These are phyloP conservation scores for Podospora pseudocomata DNA, from an alignment of 495 filamentous ascomycete species.

Conservation along the genomic window DNA sequence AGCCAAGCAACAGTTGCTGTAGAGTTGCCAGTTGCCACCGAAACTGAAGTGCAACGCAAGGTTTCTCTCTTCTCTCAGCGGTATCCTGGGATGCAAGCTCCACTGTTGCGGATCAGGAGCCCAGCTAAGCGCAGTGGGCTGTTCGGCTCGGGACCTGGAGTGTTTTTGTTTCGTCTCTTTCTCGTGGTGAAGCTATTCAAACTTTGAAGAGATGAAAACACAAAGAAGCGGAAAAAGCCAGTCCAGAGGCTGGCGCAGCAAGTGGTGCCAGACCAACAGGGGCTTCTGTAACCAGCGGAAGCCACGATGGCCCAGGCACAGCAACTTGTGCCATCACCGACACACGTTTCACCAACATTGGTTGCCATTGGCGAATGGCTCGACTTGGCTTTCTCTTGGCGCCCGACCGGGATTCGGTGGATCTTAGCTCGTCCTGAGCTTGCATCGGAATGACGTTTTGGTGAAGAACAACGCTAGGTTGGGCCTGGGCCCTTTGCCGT, in stretches of 20 bases:
- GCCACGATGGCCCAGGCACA: constrained; percentile 1
- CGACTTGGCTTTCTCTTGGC: not conserved
- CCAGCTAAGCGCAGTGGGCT: not conserved
- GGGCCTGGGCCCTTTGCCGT: too few relatives aligned
- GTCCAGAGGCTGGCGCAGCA: not conserved
- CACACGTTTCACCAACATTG: constrained; percentile 24
- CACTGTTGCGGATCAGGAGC: not conserved
- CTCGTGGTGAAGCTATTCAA: not conserved
- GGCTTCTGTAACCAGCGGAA: constrained; percentile 6
- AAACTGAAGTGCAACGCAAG: not conserved
- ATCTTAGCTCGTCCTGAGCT: not conserved
- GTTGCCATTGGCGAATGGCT: constrained; percentile 32
- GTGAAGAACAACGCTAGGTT: too few relatives aligned
- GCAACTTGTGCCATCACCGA: constrained; percentile 5
- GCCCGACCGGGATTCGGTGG: not conserved
- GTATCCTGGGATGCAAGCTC: not conserved
- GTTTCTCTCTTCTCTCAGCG: not conserved
- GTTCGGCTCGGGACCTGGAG: not conserved
- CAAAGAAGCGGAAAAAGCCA: not conserved
- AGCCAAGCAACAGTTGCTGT: constrained; percentile 5
- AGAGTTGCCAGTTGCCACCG: constrained; percentile 2
- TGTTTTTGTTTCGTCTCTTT: not conserved
- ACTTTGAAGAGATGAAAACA: not conserved
- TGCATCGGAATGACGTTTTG: too few relatives aligned
- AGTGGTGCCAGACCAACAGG: not conserved